Evolutionary conservation across 2,329 filamentous ascomycete genomes (phyloP).

Genomic region (Thielaviopsis euricoi): DNA sequence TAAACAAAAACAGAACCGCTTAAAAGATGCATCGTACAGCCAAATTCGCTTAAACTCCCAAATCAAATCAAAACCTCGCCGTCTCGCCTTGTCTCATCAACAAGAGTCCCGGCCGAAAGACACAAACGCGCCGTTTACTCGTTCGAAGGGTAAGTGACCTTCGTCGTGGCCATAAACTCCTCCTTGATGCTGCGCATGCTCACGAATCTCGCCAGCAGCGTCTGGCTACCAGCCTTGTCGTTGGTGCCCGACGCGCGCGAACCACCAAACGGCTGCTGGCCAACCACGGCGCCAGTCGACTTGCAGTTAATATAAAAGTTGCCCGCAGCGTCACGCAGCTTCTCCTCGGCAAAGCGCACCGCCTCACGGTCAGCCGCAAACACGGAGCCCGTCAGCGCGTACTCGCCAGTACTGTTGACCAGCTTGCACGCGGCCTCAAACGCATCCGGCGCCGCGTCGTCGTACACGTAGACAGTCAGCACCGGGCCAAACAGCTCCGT

Average conservation of each 20-base stretch:
- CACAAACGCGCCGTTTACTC: slow-evolving; percentile 21
- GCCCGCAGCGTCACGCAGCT: slow-evolving; percentile 54
- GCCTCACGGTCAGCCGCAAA: slow-evolving; percentile 55
- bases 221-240: slow-evolving; percentile 54
- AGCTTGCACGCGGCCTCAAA: slow-evolving; percentile 43
- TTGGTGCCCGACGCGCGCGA: slow-evolving; percentile 53
- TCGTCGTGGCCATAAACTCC: slow-evolving; percentile 49
- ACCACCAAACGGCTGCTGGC: slow-evolving; percentile 57
- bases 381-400: slow-evolving; percentile 60
- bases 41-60: not conserved
- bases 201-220: slow-evolving; percentile 48
- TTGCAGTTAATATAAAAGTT: slow-evolving; percentile 85
- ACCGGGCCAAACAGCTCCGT: slow-evolving; percentile 75
- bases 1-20: not conserved
- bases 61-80: no score
- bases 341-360: slow-evolving; percentile 52
- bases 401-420: slow-evolving; percentile 58
- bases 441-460: slow-evolving; percentile 42
- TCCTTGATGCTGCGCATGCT: slow-evolving; percentile 56
- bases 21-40: not conserved
- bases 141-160: slow-evolving; percentile 57
- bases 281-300: slow-evolving; percentile 56
- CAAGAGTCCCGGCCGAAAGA: no score
- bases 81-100: no score
- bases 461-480: slow-evolving; percentile 59